Conservation (phyloP, 1,139 yeast species). For the Saccharomycopsis phalli region DNA sequence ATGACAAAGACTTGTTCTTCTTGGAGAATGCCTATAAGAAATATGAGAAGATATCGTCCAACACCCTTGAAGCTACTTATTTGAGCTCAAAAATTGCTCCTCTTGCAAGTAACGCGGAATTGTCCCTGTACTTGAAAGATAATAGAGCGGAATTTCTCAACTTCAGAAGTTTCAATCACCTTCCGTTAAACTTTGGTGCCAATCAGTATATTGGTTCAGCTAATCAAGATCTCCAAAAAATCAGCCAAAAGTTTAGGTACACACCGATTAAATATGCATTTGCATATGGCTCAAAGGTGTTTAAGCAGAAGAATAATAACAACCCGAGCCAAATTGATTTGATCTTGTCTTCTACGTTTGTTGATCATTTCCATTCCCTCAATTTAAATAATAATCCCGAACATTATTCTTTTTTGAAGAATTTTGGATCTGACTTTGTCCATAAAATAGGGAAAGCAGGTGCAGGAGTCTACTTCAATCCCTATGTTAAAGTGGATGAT, state of each 20-base stretch:
- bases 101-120: conserved; percentile 6
- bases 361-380: conserved; percentile 63
- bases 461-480: conserved; percentile 91
- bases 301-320: conserved; percentile 59
- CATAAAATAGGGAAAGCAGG: conserved; percentile 63
- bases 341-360: conserved; percentile 73
- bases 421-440: conserved; percentile 52
- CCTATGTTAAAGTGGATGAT: conserved; percentile 62
- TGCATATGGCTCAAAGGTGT: conserved; percentile 95
- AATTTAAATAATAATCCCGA: conserved; percentile 57
- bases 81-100: conserved; percentile 18
- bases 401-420: conserved; percentile 68
- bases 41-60: conserved; percentile 21
- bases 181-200: conserved; percentile 19
- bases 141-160: conserved; percentile 8
- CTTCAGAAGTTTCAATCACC: conserved; percentile 18
- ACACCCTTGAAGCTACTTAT: conserved; percentile 27
- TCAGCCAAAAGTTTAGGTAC: conserved; percentile 4
- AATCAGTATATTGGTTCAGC: conserved; percentile 17
- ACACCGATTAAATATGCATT: conserved; percentile 16
- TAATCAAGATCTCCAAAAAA: conserved; percentile 2
- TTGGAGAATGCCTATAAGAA: conserved; percentile 20
- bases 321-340: conserved; percentile 58
- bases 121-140: conserved; percentile 8
- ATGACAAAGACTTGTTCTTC: conserved; percentile 7